phyloP scores from a whole-genome alignment of 768 basidiomycete genomes.

The Neoboletus brunneissimus region DNA sequence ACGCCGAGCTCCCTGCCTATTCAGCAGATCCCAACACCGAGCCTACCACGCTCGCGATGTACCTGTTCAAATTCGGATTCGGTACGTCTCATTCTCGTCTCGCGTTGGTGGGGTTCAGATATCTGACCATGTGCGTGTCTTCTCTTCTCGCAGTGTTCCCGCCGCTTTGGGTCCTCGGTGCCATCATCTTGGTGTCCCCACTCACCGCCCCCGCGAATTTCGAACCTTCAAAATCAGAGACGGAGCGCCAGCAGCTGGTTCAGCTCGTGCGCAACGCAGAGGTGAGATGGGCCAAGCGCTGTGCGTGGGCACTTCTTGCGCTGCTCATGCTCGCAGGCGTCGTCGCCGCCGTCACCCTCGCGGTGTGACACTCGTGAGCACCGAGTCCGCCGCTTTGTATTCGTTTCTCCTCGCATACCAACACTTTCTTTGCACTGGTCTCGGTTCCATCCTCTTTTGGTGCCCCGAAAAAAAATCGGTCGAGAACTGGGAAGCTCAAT shows the following conservation, averaged over 20 bases:
- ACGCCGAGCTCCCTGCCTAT: constrained; percentile 35
- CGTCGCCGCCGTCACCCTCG: neutral
- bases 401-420: neutral
- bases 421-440: too few relatives aligned
- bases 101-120: neutral
- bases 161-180: constrained; percentile 46
- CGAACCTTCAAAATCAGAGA: constrained; percentile 33
- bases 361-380: neutral
- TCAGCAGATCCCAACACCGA: constrained; percentile 27
- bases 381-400: neutral
- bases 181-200: constrained; percentile 39
- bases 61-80: constrained; percentile 51
- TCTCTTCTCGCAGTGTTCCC: constrained; percentile 40
- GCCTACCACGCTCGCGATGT: constrained; percentile 44
- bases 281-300: constrained; percentile 43
- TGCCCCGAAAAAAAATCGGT: neutral
- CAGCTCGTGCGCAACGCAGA: constrained; percentile 36
- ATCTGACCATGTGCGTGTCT: neutral
- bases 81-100: constrained; percentile 32
- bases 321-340: neutral
- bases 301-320: constrained; percentile 6
- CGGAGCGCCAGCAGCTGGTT: constrained; percentile 34
- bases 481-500: neutral
- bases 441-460: neutral
- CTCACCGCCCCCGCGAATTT: constrained; percentile 34